Percentiles rank a stretch among this genome's conserved stretches.
These are phyloP conservation scores for Solanum sitiens DNA, from an alignment of 257 asterid species.

Conservation along the genomic window DNA sequence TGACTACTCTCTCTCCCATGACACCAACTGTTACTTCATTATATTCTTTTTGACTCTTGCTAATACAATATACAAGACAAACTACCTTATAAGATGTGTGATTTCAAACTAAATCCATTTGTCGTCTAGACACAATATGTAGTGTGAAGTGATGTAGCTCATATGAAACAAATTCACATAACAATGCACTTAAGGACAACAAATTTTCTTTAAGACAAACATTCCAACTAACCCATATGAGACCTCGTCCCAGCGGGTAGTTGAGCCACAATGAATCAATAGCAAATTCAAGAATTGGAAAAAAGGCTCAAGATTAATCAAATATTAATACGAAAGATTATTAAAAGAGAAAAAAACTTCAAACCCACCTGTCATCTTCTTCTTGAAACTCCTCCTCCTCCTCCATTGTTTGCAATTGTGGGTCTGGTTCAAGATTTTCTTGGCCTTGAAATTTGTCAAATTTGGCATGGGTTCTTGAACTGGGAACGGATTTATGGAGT, in stretches of 20 bases:
- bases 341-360: neutral
- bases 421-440: constrained; percentile 18
- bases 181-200: neutral
- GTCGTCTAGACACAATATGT: neutral
- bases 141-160: neutral
- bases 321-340: neutral
- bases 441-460: constrained; percentile 64
- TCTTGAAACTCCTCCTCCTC: constrained; percentile 18
- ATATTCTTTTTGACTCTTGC: neutral
- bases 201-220: neutral
- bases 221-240: neutral
- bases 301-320: neutral
- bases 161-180: neutral
- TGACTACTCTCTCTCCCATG: neutral
- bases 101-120: neutral
- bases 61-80: neutral
- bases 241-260: neutral
- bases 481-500: constrained; percentile 7
- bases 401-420: constrained; percentile 7
- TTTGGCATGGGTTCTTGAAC: constrained; percentile 43
- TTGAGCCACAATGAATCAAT: neutral
- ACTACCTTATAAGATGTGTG: neutral
- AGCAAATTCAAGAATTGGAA: neutral
- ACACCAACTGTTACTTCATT: neutral
- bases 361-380: constrained; percentile 71